Percentiles rank a stretch among this genome's conserved stretches.
phyloP scores from a whole-genome alignment of 1,284 basidiomycete genomes.

The Austroboletus niveus region DNA sequence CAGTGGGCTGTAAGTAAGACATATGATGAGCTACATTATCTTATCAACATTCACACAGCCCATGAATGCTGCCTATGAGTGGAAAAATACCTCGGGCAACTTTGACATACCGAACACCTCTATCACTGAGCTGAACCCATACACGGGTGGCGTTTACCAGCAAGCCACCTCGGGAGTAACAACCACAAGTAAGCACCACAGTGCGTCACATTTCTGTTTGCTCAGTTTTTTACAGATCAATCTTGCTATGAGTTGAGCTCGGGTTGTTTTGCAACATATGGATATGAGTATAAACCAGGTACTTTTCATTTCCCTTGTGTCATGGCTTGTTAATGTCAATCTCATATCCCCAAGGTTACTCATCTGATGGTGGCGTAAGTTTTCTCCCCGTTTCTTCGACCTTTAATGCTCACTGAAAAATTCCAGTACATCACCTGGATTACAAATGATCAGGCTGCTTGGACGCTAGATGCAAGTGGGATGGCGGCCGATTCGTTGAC shows the following conservation, averaged over 20 bases:
- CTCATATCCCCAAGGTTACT: constrained; percentile 23
- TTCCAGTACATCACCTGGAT: constrained; percentile 81
- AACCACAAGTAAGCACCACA: constrained; percentile 29
- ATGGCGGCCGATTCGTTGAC: constrained; percentile 65
- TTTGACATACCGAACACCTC: constrained; percentile 41
- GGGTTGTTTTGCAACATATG: constrained; percentile 47
- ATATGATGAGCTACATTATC: constrained; percentile 3
- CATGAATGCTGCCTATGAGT: constrained; percentile 33
- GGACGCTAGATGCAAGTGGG: constrained; percentile 75
- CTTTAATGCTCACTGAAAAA: constrained; percentile 3
- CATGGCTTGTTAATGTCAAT: constrained; percentile 19
- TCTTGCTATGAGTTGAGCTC: constrained; percentile 31
- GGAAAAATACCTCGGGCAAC: constrained; percentile 41
- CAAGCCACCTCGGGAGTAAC: constrained; percentile 64
- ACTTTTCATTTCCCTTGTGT: neutral
- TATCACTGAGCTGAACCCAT: constrained; percentile 43
- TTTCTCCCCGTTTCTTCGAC: constrained; percentile 23
- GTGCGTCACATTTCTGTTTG: neutral
- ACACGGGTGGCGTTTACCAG: constrained; percentile 50
- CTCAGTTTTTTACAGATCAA: constrained; percentile 25
- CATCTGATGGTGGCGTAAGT: constrained; percentile 27
- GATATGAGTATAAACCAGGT: constrained; percentile 54
- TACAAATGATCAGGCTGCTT: constrained; percentile 59
- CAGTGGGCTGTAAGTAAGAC: constrained; percentile 43
- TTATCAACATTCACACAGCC: constrained; percentile 18